Base-by-base conservation (phyloP, 371 early-diverging fungal species). In the Umbelopsis sp. region DNA sequence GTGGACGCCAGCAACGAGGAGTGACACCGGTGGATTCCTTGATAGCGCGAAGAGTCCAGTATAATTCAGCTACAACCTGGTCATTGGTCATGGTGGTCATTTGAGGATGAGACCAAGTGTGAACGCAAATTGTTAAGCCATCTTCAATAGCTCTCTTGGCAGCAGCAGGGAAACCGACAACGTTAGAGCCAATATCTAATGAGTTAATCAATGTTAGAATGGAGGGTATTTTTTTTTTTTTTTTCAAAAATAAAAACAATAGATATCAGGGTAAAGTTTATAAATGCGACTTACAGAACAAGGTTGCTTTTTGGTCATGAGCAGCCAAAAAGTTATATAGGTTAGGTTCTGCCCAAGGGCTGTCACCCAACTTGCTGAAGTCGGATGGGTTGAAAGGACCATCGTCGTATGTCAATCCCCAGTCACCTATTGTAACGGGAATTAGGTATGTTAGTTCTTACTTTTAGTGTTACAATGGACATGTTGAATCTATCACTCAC, bases 21-120 rank as follows among this genome's bases (percentile, higher is more conserved):
- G 83, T 81, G 22, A 76, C 69, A 53, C 84, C 84, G 20, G 76
- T 77, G 5, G 80, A 72, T 64, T 83, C 76, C 69, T 85, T 76
- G 69, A 88, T 77, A 25, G 80, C 74, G 32, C 75, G 73, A 4
- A 77, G 67, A n/a, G 76, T 75, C 75, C 77, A 78, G 62, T 83
- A 76, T 38, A 87, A 69, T 68, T 89, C 86, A 41, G 87, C 80
- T 48, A 86, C 79, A 22, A 89, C 71, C 52, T 83, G 70, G 9
- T 81, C 82, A 50, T 81, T 81, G 41, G 77, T 73, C 32, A 77
- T 69, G n/a, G 81, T 75, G 2, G 87, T 82, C 78, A 86, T 75
- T 25, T 69, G 57, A 41, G 75, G 79, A 67, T 86, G 87, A 9
- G 77, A 73, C 82, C 82, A 83, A 7, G 80, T 78, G 51, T 87